Evolutionary conservation across 306 rosid genomes (phyloP).

Genomic region (Rosa persica): DNA sequence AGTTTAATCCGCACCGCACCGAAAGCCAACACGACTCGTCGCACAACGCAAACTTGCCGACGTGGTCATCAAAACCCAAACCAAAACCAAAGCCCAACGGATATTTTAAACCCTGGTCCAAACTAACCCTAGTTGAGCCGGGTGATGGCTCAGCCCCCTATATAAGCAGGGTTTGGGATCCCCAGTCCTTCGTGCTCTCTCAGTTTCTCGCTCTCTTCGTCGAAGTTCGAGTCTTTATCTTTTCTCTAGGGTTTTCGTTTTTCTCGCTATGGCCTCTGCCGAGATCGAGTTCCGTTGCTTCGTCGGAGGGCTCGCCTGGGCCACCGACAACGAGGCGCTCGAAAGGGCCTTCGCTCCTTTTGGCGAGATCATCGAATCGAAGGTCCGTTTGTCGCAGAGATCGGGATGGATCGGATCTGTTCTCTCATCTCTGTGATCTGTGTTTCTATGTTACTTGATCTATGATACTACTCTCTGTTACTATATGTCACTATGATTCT

Average conservation of each 20-base stretch:
- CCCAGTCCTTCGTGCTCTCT: background rate
- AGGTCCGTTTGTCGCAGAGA: slow-evolving; percentile 92
- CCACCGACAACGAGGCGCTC: slow-evolving; percentile 67
- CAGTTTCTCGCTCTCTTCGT: background rate
- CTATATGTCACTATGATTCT: slow-evolving; percentile 46
- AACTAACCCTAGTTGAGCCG: slow-evolving; percentile 44
- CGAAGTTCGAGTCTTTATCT: background rate
- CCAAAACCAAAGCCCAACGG: background rate
- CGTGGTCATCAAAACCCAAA: background rate
- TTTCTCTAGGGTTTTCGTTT: background rate
- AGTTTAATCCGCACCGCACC: background rate
- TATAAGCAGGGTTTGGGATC: slow-evolving; percentile 16
- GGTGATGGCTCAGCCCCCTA: slow-evolving; percentile 20
- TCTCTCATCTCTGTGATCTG: slow-evolving; percentile 45
- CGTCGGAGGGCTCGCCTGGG: slow-evolving; percentile 98
- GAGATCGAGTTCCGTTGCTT: slow-evolving; percentile 81
- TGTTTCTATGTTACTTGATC: slow-evolving; percentile 68
- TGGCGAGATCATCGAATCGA: slow-evolving; percentile 79
- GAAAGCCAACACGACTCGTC: background rate
- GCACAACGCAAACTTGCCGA: background rate
- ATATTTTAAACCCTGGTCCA: background rate
- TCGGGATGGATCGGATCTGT: slow-evolving; percentile 66
- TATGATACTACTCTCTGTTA: slow-evolving; percentile 35
- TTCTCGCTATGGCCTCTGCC: slow-evolving; percentile 49
- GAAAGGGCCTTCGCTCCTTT: slow-evolving; percentile 56